Evolutionary conservation across 2,329 filamentous ascomycete species (phyloP), one percentile per base, ranked within the genome.

Genomic region (Fusarium concolor): DNA sequence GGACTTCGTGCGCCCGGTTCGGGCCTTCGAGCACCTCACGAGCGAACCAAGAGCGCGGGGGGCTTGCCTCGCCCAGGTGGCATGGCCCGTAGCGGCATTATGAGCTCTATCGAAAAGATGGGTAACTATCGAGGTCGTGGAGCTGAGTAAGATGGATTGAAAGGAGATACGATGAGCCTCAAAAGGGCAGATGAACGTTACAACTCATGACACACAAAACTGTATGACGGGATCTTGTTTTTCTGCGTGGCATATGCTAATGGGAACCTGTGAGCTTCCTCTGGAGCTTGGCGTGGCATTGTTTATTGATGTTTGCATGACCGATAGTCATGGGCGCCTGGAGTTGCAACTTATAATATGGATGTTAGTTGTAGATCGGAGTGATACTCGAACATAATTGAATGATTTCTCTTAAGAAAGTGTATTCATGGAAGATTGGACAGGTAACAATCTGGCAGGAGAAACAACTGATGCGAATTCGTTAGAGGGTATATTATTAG

Each of bases 91-190:
- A 92, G 90, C 75, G 89, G 91, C 57, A 91, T 96, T 74, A 90
- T 96, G 90, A 91, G 86, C 72, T 93, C 91, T 18, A 96, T 96
- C 77, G 93, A 96, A 83, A 89, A 90, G 79, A 96, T 96, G 93
- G 93, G 93, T 11, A 89, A 84, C 71, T 83, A 88, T 70, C 78
- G 85, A 15, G 81, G 83, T 10, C 80, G 84, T 41, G 81, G 64
- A 28, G 70, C 62, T 18, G 75, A 77, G 55, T 76, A 65, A 63
- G 35, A 41, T n/a, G 22, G 33, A 22, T 46, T 15, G n/a, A 43
- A 38, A 37, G 38, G 45, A 56, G 52, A 49, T 51, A 50, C 35
- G 53, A 55, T 37, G 53, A 64, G 56, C 47, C 55, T 53, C 46
- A 42, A 56, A 67, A 53, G 43, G 44, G 39, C 46, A 57, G 52